Percentiles rank a stretch among this genome's conserved stretches.
Evolutionary conservation across 176 grass and related monocot genomes (phyloP).

Genomic region (Hordeum vulgare): DNA sequence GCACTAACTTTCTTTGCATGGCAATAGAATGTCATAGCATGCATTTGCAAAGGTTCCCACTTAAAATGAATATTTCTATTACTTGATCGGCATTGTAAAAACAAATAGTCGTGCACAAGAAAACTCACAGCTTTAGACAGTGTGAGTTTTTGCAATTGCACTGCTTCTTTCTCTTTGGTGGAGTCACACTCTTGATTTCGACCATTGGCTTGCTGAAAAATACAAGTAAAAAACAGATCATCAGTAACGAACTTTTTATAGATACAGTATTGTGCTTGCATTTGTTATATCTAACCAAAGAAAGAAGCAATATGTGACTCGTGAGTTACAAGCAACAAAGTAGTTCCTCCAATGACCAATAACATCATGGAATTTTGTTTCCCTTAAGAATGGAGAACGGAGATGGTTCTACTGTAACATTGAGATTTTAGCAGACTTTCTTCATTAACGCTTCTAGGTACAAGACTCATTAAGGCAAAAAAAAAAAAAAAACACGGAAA

Average conservation of each 20-base stretch:
- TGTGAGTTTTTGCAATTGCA: conserved; percentile 74
- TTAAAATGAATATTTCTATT: conserved; percentile 2
- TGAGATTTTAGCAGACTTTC: background rate
- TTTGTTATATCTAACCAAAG: background rate
- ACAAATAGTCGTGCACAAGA: background rate
- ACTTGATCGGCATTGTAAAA: background rate
- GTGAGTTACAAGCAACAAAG: background rate
- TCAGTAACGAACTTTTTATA: conserved; percentile 2
- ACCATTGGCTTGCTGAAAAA: conserved; percentile 39
- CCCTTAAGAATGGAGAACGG: background rate
- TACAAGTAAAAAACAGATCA: background rate
- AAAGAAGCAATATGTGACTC: background rate
- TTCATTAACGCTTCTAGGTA: background rate
- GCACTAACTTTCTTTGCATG: background rate
- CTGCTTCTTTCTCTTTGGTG: conserved; percentile 51
- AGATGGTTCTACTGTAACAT: background rate
- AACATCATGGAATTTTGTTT: background rate
- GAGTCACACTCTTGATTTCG: conserved; percentile 41
- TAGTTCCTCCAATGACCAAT: background rate
- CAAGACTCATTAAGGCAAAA: background rate
- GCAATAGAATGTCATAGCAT: conserved; percentile 1
- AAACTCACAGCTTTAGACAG: conserved; percentile 69
- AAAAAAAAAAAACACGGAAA: background rate
- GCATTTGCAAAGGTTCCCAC: background rate
- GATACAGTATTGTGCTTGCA: background rate